Evolutionary conservation across 2,329 filamentous ascomycete genomes (phyloP).

Genomic region (Endoconidiophora polonica): DNA sequence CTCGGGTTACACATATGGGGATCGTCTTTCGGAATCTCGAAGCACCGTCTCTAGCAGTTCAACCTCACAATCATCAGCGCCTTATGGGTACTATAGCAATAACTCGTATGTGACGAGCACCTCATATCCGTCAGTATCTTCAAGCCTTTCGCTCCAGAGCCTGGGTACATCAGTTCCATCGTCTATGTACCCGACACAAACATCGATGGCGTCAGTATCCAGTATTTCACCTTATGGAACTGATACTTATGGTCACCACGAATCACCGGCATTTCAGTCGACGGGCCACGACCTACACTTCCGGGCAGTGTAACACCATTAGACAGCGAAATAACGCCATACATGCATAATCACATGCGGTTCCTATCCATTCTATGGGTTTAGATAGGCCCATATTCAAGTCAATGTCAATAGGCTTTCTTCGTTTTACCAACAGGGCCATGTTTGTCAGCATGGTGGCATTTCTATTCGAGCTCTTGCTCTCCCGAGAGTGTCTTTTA

Average conservation of each 20-base stretch:
- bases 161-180: slow-evolving; percentile 5
- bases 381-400: too few species aligned
- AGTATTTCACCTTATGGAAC: slow-evolving; percentile 4
- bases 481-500: background rate
- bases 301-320: slow-evolving; percentile 1
- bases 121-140: slow-evolving; percentile 10
- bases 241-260: slow-evolving; percentile 10
- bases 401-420: too few species aligned
- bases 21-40: slow-evolving; percentile 6
- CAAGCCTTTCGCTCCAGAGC: slow-evolving; percentile 5
- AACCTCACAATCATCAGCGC: slow-evolving; percentile 2
- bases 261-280: slow-evolving; percentile 7
- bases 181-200: slow-evolving; percentile 11
- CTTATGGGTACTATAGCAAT: slow-evolving; percentile 8
- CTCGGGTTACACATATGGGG: slow-evolving; percentile 5
- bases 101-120: slow-evolving; percentile 9
- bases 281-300: slow-evolving; percentile 9
- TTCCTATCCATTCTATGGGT: too few species aligned
- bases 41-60: slow-evolving; percentile 4
- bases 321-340: too few species aligned
- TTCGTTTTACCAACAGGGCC: too few species aligned
- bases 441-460: too few species aligned
- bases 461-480: too few species aligned
- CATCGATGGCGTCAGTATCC: background rate
- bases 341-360: too few species aligned